Percentiles rank a stretch among this genome's conserved stretches.
Conservation (phyloP, 1,284 basidiomycete species). For the Grifola frondosa region DNA sequence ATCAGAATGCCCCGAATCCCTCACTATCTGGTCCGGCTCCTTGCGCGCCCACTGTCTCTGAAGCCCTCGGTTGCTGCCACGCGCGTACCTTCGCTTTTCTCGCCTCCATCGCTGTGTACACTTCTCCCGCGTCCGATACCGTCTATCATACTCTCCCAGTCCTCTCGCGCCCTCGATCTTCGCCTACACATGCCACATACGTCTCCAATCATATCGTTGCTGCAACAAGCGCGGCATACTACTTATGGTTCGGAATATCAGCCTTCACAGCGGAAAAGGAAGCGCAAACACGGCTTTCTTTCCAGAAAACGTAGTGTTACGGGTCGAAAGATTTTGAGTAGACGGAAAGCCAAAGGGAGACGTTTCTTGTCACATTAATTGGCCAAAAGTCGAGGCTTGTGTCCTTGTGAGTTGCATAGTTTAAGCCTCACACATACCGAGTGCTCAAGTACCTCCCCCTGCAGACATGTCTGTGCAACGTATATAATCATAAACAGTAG, state of each 20-base stretch:
- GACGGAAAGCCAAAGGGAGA: slow-evolving; percentile 38
- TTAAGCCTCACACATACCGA: neutral
- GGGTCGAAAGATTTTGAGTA: slow-evolving; percentile 58
- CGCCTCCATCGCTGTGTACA: slow-evolving; percentile 5
- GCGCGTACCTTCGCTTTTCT: slow-evolving; percentile 11
- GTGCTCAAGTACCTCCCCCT: too few relatives aligned
- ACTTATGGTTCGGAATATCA: slow-evolving; percentile 79
- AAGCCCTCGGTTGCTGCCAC: slow-evolving; percentile 9
- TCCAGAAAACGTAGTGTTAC: slow-evolving; percentile 60
- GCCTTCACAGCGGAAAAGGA: slow-evolving; percentile 84
- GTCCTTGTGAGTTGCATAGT: neutral
- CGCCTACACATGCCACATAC: slow-evolving; percentile 2
- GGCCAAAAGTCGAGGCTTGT: neutral
- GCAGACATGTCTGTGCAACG: too few relatives aligned
- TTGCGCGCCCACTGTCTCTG: slow-evolving; percentile 21
- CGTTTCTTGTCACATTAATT: slow-evolving; percentile 41
- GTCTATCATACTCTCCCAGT: slow-evolving; percentile 15
- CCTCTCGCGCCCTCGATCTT: slow-evolving; percentile 3
- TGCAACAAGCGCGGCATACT: slow-evolving; percentile 47
- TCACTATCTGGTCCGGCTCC: slow-evolving; percentile 22
- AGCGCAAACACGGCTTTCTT: slow-evolving; percentile 87
- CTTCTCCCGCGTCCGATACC: slow-evolving; percentile 9
- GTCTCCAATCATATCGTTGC: slow-evolving; percentile 10
- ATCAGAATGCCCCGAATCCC: slow-evolving; percentile 29
- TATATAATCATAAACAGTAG: too few relatives aligned